Conservation (phyloP, 1,284 basidiomycete genomes). For the Moesziomyces aphidis region DNA sequence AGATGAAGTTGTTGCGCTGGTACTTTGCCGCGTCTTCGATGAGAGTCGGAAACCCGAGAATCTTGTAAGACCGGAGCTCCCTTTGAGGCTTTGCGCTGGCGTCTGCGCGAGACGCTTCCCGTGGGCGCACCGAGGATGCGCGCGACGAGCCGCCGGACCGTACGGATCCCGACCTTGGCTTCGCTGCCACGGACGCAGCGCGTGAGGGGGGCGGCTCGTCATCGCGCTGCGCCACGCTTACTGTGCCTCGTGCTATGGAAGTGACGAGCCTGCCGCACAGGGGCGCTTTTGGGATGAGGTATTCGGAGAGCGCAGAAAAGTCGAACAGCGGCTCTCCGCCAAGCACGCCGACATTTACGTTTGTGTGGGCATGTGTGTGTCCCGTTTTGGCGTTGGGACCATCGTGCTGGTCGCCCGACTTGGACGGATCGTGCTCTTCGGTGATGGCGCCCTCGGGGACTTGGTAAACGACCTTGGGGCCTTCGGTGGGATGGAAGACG, state of each 20-base stretch:
- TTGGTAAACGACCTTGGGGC: conserved; percentile 87
- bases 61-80: conserved; percentile 56
- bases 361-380: conserved; percentile 9
- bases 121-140: conserved; percentile 17
- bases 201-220: conserved; percentile 12
- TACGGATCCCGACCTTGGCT: conserved; percentile 15
- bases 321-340: conserved; percentile 76
- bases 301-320: conserved; percentile 90
- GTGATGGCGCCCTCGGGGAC: conserved; percentile 79
- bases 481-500: conserved; percentile 82
- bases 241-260: conserved; percentile 54
- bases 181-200: conserved; percentile 13
- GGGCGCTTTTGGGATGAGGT: conserved; percentile 88
- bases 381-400: conserved; percentile 1
- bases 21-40: conserved; percentile 59
- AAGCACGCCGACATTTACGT: conserved; percentile 4
- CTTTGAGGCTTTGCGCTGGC: conserved; percentile 3
- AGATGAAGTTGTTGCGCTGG: conserved; percentile 77
- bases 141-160: conserved; percentile 20
- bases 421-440: conserved; percentile 17
- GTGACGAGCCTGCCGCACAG: conserved; percentile 89
- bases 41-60: conserved; percentile 60
- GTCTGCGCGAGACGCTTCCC: neutral
- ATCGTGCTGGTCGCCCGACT: conserved; percentile 8
- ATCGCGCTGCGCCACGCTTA: neutral